Evolutionary conservation across 208 protist species (phyloP).

Genomic region (Leishmania tropica): DNA sequence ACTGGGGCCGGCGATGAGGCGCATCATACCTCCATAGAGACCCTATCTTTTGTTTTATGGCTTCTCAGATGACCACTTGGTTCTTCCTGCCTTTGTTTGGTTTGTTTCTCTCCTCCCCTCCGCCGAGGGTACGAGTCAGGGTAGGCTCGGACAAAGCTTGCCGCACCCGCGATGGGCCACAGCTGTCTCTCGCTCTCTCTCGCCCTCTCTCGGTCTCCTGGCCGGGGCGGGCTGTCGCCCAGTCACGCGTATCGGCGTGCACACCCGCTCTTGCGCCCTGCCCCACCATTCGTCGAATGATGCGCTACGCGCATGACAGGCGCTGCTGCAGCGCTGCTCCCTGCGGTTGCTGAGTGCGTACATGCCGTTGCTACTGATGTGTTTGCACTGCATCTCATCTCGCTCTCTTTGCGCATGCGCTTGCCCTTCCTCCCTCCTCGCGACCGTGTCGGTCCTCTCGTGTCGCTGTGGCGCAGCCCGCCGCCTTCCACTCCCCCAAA

Average conservation of each 20-base stretch:
- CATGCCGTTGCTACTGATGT: background rate
- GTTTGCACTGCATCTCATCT: background rate
- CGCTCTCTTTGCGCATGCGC: too few species aligned
- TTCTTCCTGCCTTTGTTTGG: conserved; percentile 14
- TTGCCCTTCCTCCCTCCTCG: background rate
- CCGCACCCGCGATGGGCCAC: background rate
- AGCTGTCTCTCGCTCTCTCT: too few species aligned
- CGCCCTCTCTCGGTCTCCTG: too few species aligned
- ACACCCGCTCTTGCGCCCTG: background rate
- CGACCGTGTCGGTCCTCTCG: background rate
- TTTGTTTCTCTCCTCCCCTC: conserved; percentile 9
- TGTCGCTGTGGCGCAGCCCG: background rate
- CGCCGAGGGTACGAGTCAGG: conserved; percentile 19
- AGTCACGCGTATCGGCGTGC: background rate
- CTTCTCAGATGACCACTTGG: background rate
- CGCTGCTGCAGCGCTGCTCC: background rate
- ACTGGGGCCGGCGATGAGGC: background rate
- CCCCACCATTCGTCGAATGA: background rate
- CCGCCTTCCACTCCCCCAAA: background rate
- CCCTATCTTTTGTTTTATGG: conserved; percentile 8
- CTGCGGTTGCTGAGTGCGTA: background rate
- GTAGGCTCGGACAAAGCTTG: conserved; percentile 13
- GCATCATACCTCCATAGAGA: conserved; percentile 28
- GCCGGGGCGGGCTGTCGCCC: background rate
- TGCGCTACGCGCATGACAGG: background rate